Evolutionary conservation across 2,329 filamentous ascomycete species (phyloP).

Genomic region (Fusarium sp.): DNA sequence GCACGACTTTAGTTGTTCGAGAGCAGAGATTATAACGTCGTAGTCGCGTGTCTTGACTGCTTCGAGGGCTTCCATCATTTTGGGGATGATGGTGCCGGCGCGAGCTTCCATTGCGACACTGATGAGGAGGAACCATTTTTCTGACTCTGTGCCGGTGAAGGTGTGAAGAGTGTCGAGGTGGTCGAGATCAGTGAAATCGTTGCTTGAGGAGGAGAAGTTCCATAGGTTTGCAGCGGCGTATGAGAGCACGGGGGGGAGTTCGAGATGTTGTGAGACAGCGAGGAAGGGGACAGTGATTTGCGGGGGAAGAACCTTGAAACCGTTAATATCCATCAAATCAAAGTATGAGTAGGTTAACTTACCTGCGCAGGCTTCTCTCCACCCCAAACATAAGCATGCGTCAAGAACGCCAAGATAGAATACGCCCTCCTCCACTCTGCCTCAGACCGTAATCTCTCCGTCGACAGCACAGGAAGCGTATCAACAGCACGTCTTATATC

Average conservation of each 20-base stretch:
- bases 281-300: slow-evolving; percentile 81
- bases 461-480: slow-evolving; percentile 73
- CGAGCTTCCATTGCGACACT: slow-evolving; percentile 90
- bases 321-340: slow-evolving; percentile 16
- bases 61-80: slow-evolving; percentile 79
- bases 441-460: slow-evolving; percentile 67
- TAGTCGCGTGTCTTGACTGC: slow-evolving; percentile 70
- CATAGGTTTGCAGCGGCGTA: slow-evolving; percentile 88
- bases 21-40: slow-evolving; percentile 65
- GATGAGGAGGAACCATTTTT: slow-evolving; percentile 94
- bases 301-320: slow-evolving; percentile 74
- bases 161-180: slow-evolving; percentile 77
- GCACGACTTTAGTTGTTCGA: slow-evolving; percentile 71
- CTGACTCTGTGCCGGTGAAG: slow-evolving; percentile 87
- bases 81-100: slow-evolving; percentile 76
- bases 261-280: slow-evolving; percentile 73
- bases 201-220: slow-evolving; percentile 75
- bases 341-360: slow-evolving; percentile 1
- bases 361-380: slow-evolving; percentile 78
- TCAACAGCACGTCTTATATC: slow-evolving; percentile 71
- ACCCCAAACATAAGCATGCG: slow-evolving; percentile 91
- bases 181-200: slow-evolving; percentile 70
- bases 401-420: slow-evolving; percentile 77
- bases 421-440: slow-evolving; percentile 85
- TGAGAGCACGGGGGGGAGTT: slow-evolving; percentile 87